These are phyloP conservation scores for Porphyrellus cyaneotinctus DNA, from an alignment of 768 basidiomycete species.

Conservation along the genomic window DNA sequence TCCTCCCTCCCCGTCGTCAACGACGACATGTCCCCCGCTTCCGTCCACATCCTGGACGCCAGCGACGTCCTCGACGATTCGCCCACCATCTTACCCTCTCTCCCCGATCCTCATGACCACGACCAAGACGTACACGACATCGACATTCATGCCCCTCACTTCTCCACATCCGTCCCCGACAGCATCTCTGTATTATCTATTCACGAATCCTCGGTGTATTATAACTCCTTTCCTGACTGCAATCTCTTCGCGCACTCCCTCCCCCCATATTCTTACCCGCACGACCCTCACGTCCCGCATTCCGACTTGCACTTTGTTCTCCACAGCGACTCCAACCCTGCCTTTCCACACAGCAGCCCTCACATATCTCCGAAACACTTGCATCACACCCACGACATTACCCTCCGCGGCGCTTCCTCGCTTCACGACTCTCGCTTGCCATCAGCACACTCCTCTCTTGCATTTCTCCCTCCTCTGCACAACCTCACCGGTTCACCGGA, in stretches of 20 bases:
- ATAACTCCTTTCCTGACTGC: conserved; percentile 30
- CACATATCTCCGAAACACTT: conserved; percentile 29
- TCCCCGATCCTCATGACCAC: conserved; percentile 23
- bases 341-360: conserved; percentile 20
- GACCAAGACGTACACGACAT: conserved; percentile 33
- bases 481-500: conserved; percentile 22
- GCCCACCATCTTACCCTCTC: conserved; percentile 8
- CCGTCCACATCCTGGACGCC: conserved; percentile 18
- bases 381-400: conserved; percentile 25
- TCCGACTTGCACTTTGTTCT: conserved; percentile 28
- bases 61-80: conserved; percentile 19
- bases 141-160: conserved; percentile 28
- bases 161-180: conserved; percentile 16
- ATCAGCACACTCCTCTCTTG: conserved; percentile 23
- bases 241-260: conserved; percentile 20
- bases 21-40: conserved; percentile 20
- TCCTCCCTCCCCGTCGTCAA: background rate
- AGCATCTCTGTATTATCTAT: conserved; percentile 32
- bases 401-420: conserved; percentile 14
- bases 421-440: conserved; percentile 29
- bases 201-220: conserved; percentile 31
- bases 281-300: conserved; percentile 25
- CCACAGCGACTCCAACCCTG: conserved; percentile 13
- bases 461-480: conserved; percentile 25
- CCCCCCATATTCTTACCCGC: conserved; percentile 24